phyloP scores from a whole-genome alignment of 768 basidiomycete genomes.

The Saitozyma podzolica region DNA sequence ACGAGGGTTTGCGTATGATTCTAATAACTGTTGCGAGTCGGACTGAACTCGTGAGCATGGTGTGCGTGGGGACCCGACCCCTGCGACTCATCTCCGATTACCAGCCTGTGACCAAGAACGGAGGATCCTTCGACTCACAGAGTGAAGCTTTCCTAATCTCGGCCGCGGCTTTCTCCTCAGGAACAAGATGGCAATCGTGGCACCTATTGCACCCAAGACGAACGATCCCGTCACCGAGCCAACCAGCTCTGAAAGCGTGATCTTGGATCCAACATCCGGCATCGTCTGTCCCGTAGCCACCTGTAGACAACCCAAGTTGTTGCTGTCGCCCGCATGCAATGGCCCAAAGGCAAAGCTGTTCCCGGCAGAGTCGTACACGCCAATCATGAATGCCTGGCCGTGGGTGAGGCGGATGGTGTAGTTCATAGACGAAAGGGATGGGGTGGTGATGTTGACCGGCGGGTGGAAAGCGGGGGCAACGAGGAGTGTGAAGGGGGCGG shows the following conservation, averaged over 20 bases:
- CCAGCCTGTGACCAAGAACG: too few species aligned
- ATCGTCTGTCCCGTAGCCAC: conserved; percentile 23
- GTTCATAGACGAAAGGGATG: conserved; percentile 22
- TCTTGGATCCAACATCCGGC: not conserved
- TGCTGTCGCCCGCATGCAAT: conserved; percentile 28
- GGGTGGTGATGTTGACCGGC: conserved; percentile 40
- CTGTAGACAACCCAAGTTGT: conserved; percentile 26
- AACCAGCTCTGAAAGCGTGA: too few species aligned
- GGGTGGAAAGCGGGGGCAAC: conserved; percentile 41
- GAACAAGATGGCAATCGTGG: conserved; percentile 6
- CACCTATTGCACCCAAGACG: conserved; percentile 2
- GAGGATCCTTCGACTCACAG: too few species aligned
- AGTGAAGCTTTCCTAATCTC: too few species aligned
- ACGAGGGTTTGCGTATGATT: too few species aligned
- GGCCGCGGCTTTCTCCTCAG: not conserved
- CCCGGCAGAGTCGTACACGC: conserved; percentile 30
- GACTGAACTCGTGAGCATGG: too few species aligned
- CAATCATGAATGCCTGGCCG: conserved; percentile 41
- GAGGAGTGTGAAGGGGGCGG: conserved; percentile 34
- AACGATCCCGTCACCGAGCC: too few species aligned
- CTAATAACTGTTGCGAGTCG: too few species aligned
- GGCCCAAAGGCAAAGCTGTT: conserved; percentile 38
- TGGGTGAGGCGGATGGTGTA: conserved; percentile 40
- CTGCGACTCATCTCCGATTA: too few species aligned
- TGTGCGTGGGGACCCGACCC: too few species aligned